Base-by-base conservation (phyloP, 805 yeast genomes). In the Starmerella roubikii region DNA sequence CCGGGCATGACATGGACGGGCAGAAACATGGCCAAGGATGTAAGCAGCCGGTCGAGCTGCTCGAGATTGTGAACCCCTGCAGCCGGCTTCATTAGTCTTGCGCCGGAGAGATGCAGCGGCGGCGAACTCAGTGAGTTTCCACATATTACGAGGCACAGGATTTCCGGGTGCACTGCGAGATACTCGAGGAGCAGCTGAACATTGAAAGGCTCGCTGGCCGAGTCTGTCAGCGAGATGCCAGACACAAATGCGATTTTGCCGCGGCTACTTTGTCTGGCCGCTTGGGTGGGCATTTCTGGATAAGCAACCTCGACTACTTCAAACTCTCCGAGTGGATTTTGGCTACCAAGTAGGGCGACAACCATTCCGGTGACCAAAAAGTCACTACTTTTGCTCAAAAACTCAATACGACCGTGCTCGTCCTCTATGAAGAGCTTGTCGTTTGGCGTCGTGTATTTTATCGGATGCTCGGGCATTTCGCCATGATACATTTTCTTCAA, bases 1-100 rank as follows among this genome's bases (percentile, higher is more conserved):
- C 98, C 97, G 0, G 98, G 94, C 75, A 91, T 67, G 2, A 91
- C 51, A 31, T 78, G 71, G 6, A 86, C 74, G 0, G 93, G 79
- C 15, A 84, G 58, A 2, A 78, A 64, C 7, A 65, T 57, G 3
- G 76, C 59, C 1, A 82, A 44, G 12, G 77, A 76, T 2, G 65
- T 54, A 4, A 88, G 48, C 49, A 77, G 73, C 9, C 54, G 49
- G 48, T 82, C 88, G 19, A 88, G 54, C 48, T 34, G 47, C 16
- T 30, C 51, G 38, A 40, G 50, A 30, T 50, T 29, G 7, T 35
- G 27, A 1, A 57, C 43, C 11, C 31, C 21, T 8, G 45, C 34
- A 11, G 37, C 27, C 10, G 51, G 48, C 3, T 50, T 36, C 30
- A 48, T 8, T 32, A 46, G 30, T 2, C 55, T 47, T 26, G 50